phyloP scores from a whole-genome alignment of 257 asterid species.

The Jacaranda mimosifolia region DNA sequence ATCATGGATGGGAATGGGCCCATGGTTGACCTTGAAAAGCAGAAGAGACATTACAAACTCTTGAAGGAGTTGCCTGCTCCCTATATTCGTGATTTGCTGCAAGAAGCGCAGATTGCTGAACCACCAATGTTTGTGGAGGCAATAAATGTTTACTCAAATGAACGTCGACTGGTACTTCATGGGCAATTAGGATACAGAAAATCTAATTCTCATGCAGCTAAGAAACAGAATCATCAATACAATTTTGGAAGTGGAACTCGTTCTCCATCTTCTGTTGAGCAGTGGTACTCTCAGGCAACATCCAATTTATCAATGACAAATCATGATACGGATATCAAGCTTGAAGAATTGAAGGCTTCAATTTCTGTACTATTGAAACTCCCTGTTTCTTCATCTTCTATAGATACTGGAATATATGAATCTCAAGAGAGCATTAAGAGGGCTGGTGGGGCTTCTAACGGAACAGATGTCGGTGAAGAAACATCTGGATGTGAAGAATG shows the following conservation, averaged over 20 bases:
- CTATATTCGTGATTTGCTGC: constrained; percentile 55
- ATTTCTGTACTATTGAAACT: constrained; percentile 64
- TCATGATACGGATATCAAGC: constrained; percentile 46
- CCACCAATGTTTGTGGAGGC: constrained; percentile 54
- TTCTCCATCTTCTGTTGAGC: constrained; percentile 52
- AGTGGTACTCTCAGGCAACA: constrained; percentile 45
- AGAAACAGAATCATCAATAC: constrained; percentile 48
- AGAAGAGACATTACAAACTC: constrained; percentile 72
- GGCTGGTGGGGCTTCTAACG: constrained; percentile 47
- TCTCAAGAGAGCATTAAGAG: constrained; percentile 48
- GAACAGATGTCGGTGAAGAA: constrained; percentile 60
- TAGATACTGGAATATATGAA: constrained; percentile 54
- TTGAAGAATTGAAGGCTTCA: constrained; percentile 71
- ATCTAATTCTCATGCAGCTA: constrained; percentile 35
- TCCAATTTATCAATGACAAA: constrained; percentile 36
- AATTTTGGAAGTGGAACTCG: constrained; percentile 46
- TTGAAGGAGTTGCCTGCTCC: constrained; percentile 80
- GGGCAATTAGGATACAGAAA: constrained; percentile 52
- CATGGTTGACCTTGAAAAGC: constrained; percentile 53
- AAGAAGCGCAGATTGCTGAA: constrained; percentile 61
- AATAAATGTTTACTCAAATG: constrained; percentile 63
- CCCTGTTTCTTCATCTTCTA: constrained; percentile 47
- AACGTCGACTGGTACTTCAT: constrained; percentile 68
- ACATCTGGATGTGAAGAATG: constrained; percentile 85
- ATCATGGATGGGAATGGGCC: constrained; percentile 67